These are phyloP conservation scores for Talaromyces adpressus DNA, from an alignment of 495 filamentous ascomycete species.

Conservation along the genomic window DNA sequence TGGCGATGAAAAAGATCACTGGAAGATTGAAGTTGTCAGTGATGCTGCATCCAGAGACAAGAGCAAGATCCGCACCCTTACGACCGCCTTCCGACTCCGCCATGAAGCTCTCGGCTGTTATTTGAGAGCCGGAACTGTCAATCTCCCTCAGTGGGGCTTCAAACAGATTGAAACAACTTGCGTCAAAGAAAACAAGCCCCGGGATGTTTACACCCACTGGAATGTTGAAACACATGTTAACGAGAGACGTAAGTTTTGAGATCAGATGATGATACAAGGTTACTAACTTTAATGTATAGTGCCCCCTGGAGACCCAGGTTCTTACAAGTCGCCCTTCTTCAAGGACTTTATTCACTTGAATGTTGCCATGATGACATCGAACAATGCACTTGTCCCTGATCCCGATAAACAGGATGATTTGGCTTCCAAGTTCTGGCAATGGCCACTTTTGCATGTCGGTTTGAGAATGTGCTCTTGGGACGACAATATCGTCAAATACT, in stretches of 20 bases:
- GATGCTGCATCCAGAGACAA: constrained; percentile 83
- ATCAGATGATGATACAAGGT: not conserved
- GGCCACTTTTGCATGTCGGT: constrained; percentile 92
- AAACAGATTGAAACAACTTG: constrained; percentile 99
- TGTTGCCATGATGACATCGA: constrained; percentile 99
- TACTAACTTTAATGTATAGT: constrained; percentile 42
- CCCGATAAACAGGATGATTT: constrained; percentile 99
- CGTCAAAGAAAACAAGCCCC: constrained; percentile 84
- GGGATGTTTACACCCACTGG: constrained; percentile 96
- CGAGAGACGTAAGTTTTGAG: constrained; percentile 69
- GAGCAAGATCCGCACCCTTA: constrained; percentile 83
- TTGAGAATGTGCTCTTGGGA: constrained; percentile 99
- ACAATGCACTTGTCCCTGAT: constrained; percentile 95
- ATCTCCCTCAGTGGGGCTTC: constrained; percentile 98
- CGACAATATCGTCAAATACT: constrained; percentile 92
- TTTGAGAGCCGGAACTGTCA: constrained; percentile 89
- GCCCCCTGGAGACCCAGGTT: constrained; percentile 80
- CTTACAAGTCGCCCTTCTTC: constrained; percentile 93
- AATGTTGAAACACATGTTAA: constrained; percentile 95
- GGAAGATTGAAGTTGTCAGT: constrained; percentile 84
- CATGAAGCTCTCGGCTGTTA: constrained; percentile 85
- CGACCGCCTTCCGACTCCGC: constrained; percentile 84
- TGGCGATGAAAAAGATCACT: constrained; percentile 97
- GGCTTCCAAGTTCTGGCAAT: constrained; percentile 96
- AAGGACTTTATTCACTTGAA: constrained; percentile 97